phyloP scores from a whole-genome alignment of 495 filamentous ascomycete genomes.

The Pseudoneurospora amorphoporcata region DNA sequence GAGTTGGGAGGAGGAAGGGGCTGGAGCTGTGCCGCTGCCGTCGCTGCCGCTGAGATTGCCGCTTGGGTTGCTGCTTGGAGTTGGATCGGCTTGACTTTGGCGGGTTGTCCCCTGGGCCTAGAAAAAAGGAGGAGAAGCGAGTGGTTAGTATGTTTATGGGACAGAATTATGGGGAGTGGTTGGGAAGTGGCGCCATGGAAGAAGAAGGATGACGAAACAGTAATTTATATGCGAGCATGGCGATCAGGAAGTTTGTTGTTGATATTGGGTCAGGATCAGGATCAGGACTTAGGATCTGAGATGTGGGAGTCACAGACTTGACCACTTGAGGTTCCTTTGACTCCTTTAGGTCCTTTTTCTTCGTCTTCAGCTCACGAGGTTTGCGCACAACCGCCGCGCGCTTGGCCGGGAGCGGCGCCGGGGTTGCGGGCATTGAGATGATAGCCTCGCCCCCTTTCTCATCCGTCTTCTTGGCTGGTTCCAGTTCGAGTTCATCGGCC shows the following conservation, averaged over 20 bases:
- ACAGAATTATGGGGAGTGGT: conserved; percentile 2
- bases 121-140: not conserved
- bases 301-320: conserved; percentile 22
- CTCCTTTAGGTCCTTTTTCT: conserved; percentile 6
- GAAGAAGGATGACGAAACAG: conserved; percentile 9
- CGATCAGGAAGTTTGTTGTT: conserved; percentile 1
- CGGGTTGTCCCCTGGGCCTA: not conserved
- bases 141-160: not conserved
- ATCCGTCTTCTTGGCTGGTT: conserved; percentile 17
- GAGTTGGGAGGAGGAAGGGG: not conserved
- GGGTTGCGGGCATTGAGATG: conserved; percentile 15
- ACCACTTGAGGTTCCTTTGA: not conserved
- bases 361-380: conserved; percentile 1
- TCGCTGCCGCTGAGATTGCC: not conserved
- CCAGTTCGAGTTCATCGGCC: not conserved
- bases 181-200: conserved; percentile 14
- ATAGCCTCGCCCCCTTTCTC: not conserved
- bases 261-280: conserved; percentile 14
- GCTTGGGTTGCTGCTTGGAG: not conserved
- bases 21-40: not conserved
- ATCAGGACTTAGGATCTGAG: conserved; percentile 17
- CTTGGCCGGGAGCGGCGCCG: conserved; percentile 18
- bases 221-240: conserved; percentile 17
- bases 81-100: not conserved
- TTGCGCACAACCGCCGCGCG: conserved; percentile 8